Conservation (phyloP, 768 basidiomycete species). For the Podaxis carcinomalis region DNA sequence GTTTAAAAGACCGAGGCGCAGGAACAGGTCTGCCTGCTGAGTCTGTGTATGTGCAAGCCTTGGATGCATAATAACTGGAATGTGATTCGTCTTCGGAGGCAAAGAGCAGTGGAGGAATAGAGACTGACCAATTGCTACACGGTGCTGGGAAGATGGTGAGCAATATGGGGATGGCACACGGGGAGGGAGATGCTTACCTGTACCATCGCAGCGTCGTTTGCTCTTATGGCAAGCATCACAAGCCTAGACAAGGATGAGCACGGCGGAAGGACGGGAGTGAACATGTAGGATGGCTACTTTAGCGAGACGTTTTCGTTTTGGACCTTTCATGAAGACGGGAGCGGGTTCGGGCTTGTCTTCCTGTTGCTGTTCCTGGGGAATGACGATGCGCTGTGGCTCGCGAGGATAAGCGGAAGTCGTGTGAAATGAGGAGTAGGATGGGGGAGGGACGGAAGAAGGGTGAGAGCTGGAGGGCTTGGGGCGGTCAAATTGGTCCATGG, state of each 20-base stretch:
- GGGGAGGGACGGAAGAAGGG: constrained; percentile 8
- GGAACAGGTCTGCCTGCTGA: constrained; percentile 76
- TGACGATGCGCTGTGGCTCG: constrained; percentile 8
- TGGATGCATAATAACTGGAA: constrained; percentile 73
- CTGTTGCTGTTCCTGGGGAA: constrained; percentile 18
- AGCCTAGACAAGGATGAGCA: constrained; percentile 33
- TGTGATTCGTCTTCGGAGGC: constrained; percentile 13
- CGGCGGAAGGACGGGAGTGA: constrained; percentile 1
- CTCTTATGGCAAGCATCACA: constrained; percentile 85
- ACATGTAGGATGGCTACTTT: constrained; percentile 29
- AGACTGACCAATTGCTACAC: constrained; percentile 72
- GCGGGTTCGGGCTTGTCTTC: constrained; percentile 26
- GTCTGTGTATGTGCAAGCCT: constrained; percentile 78
- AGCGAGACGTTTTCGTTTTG: constrained; percentile 52
- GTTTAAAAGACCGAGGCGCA: constrained; percentile 53
- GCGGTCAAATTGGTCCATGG: constrained; percentile 34
- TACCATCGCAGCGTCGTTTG: constrained; percentile 82
- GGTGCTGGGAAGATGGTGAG: constrained; percentile 44
- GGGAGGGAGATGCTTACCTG: constrained; percentile 42
- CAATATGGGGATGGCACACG: constrained; percentile 7
- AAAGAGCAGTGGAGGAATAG: constrained; percentile 13
- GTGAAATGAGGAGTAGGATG: constrained; percentile 20
- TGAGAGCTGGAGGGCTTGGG: constrained; percentile 13
- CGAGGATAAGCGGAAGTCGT: constrained; percentile 12
- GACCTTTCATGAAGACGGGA: constrained; percentile 37